phyloP scores from a whole-genome alignment of 2,329 filamentous ascomycete genomes.

The Aureobasidium melanogenum region DNA sequence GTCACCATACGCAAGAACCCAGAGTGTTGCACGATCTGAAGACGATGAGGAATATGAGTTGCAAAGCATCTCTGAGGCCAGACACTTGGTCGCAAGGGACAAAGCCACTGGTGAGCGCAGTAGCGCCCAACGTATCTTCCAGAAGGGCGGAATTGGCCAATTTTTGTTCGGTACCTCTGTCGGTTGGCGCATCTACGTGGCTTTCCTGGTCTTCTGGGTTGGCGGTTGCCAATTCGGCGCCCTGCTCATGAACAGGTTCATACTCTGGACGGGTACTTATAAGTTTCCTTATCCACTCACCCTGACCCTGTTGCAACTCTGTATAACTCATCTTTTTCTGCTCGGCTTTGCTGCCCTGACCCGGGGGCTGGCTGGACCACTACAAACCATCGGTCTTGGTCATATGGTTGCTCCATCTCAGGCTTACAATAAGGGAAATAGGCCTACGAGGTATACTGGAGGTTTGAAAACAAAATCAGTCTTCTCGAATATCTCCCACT shows the following conservation, averaged over 20 bases:
- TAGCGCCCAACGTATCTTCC: constrained; percentile 17
- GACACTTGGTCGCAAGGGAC: constrained; percentile 29
- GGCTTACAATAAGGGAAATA: constrained; percentile 9
- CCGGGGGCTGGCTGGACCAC: constrained; percentile 33
- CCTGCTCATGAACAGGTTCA: constrained; percentile 43
- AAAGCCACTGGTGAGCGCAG: constrained; percentile 24
- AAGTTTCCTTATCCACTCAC: constrained; percentile 44
- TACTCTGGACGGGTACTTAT: constrained; percentile 33
- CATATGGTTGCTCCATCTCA: constrained; percentile 37
- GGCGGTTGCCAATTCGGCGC: constrained; percentile 39
- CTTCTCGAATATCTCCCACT: constrained; percentile 20
- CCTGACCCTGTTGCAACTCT: constrained; percentile 41
- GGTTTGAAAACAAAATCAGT: constrained; percentile 16
- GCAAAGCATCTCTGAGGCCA: constrained; percentile 27
- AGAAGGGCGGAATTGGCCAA: constrained; percentile 37
- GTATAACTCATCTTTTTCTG: constrained; percentile 42
- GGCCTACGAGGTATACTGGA: constrained; percentile 18
- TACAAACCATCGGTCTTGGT: constrained; percentile 35
- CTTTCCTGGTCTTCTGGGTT: constrained; percentile 39
- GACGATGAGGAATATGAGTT: constrained; percentile 37
- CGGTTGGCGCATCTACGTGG: constrained; percentile 42
- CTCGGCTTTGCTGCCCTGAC: constrained; percentile 40
- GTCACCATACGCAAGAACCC: constrained; percentile 35
- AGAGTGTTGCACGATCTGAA: constrained; percentile 36
- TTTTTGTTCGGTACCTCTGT: constrained; percentile 40